These are phyloP conservation scores for Lenzites betulinus DNA, from an alignment of 768 basidiomycete species.

Conservation along the genomic window DNA sequence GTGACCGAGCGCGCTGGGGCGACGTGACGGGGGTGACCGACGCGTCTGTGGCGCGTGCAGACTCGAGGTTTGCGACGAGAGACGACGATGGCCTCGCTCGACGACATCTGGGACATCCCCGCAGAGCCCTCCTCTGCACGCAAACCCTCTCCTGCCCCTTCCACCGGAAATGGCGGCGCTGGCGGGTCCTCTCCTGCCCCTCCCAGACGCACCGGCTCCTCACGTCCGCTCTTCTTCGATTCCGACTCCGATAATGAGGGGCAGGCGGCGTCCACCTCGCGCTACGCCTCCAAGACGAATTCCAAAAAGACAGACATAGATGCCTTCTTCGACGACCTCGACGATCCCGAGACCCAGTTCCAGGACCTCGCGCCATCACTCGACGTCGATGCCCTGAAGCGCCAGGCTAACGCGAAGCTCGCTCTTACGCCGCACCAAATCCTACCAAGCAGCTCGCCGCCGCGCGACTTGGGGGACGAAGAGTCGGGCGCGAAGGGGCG, in stretches of 20 bases:
- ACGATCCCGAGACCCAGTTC: conserved; percentile 46
- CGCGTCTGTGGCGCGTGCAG: conserved; percentile 13
- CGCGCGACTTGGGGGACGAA: conserved; percentile 34
- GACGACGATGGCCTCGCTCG: conserved; percentile 38
- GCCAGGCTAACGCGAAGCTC: conserved; percentile 56
- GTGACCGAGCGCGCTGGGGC: conserved; percentile 1
- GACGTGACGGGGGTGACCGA: not conserved
- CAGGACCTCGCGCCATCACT: conserved; percentile 48
- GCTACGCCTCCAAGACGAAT: conserved; percentile 24
- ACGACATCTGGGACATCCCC: conserved; percentile 64
- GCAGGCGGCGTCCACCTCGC: conserved; percentile 14
- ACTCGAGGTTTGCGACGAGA: not conserved
- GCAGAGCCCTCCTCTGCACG: conserved; percentile 32
- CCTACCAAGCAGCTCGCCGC: conserved; percentile 52
- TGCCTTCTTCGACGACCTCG: conserved; percentile 48
- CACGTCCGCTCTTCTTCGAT: conserved; percentile 54
- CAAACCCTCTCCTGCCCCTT: conserved; percentile 1
- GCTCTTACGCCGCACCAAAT: conserved; percentile 49
- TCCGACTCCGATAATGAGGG: conserved; percentile 57
- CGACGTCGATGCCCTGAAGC: conserved; percentile 54
- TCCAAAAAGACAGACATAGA: conserved; percentile 37
- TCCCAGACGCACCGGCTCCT: conserved; percentile 33
- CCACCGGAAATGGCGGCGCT: conserved; percentile 24
- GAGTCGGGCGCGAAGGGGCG: conserved; percentile 36
- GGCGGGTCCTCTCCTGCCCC: conserved; percentile 14